Percentiles rank a stretch among this genome's conserved stretches.
Conservation (phyloP, 352 stramenopile genomes). For the Pseudoperonospora humuli region DNA sequence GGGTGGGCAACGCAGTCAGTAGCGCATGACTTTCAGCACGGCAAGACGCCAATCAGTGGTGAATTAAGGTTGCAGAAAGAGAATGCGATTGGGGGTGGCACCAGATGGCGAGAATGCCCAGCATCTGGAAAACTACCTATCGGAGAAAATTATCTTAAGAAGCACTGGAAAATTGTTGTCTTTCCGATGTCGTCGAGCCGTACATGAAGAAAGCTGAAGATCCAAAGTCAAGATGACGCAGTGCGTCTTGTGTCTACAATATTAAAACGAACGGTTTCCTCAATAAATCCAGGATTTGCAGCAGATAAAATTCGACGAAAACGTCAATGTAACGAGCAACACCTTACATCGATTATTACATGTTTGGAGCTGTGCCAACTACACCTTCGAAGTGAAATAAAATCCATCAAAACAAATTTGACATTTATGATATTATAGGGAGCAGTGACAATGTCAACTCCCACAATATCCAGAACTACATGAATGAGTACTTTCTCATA, state of each 20-base stretch:
- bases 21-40: too few species aligned
- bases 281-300: constrained; percentile 7
- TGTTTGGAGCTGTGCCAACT: too few species aligned
- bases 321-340: too few species aligned
- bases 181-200: constrained; percentile 10
- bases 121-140: constrained; percentile 4
- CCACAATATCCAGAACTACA: too few species aligned
- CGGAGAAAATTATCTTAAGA: not conserved
- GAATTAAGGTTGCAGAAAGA: constrained; percentile 8
- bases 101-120: constrained; percentile 11
- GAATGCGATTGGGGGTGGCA: constrained; percentile 15
- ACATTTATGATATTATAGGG: too few species aligned
- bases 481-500: too few species aligned
- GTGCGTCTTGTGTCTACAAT: constrained; percentile 1
- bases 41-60: not conserved
- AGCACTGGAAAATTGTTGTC: constrained; percentile 1
- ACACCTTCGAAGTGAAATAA: too few species aligned
- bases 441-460: too few species aligned
- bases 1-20: constrained; percentile 1
- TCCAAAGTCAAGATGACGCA: constrained; percentile 1
- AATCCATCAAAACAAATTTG: too few species aligned
- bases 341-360: too few species aligned
- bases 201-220: constrained; percentile 2
- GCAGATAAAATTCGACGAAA: constrained; percentile 3
- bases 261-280: constrained; percentile 13